Evolutionary conservation across 176 grass and related monocot species (phyloP).

Genomic region (Paspalum notatum): DNA sequence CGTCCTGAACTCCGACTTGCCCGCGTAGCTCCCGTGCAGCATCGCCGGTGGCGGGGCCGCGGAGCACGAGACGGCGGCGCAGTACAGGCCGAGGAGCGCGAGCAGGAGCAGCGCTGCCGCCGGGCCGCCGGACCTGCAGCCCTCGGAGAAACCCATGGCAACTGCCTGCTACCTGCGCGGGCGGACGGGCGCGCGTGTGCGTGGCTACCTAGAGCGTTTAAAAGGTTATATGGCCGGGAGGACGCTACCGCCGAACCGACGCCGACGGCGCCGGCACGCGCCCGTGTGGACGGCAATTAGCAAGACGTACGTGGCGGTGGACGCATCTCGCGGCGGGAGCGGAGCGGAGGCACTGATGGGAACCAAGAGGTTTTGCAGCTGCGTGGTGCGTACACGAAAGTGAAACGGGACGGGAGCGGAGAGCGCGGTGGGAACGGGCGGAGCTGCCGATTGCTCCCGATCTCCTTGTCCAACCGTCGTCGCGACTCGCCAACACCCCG

Average conservation of each 20-base stretch:
- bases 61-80: not conserved
- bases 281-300: slow-evolving; percentile 3
- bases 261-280: not conserved
- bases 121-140: not conserved
- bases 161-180: not conserved
- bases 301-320: slow-evolving; percentile 1
- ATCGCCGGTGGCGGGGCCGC: not conserved
- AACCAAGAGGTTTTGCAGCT: not conserved
- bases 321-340: not conserved
- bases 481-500: not conserved
- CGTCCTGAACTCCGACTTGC: slow-evolving; percentile 79
- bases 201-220: not conserved
- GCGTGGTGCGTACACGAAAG: not conserved
- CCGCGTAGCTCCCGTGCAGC: slow-evolving; percentile 47
- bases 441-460: slow-evolving; percentile 38
- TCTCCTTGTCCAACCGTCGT: slow-evolving; percentile 10
- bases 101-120: not conserved
- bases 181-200: too few species aligned
- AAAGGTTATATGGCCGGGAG: not conserved
- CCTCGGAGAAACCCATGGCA: slow-evolving; percentile 14
- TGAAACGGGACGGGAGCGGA: slow-evolving; percentile 1
- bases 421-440: slow-evolving; percentile 33
- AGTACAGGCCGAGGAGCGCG: slow-evolving; percentile 3
- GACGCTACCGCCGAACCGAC: not conserved
- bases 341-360: slow-evolving; percentile 22